Conservation (phyloP, 108 stramenopile genomes). For the Discostella stelligeroides region DNA sequence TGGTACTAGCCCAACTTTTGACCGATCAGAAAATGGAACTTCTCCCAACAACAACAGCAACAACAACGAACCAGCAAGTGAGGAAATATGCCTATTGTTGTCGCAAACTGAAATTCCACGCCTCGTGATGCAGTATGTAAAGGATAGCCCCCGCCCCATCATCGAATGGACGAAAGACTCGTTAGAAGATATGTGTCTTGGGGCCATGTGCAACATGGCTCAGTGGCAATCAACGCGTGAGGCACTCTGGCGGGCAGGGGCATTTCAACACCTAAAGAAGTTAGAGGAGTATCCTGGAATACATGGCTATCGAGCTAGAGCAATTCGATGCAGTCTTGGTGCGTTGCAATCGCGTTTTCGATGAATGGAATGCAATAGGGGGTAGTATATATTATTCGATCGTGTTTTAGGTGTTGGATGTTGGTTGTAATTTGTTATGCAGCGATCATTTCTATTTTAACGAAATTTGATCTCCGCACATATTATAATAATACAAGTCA, state of each 20-base stretch:
- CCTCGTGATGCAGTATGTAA: slow-evolving; percentile 17
- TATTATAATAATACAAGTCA: too few species aligned
- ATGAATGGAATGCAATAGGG: too few species aligned
- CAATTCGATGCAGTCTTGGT: slow-evolving; percentile 45
- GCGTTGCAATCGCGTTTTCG: slow-evolving; percentile 31
- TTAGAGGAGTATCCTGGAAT: slow-evolving; percentile 45
- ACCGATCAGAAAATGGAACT: too few species aligned
- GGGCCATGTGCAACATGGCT: slow-evolving; percentile 39
- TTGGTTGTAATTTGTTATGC: background rate
- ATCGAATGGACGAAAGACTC: slow-evolving; percentile 45
- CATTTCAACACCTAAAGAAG: slow-evolving; percentile 19
- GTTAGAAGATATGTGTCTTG: slow-evolving; percentile 38
- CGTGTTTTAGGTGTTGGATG: background rate
- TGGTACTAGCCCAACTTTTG: slow-evolving; percentile 20
- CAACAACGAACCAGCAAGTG: slow-evolving; percentile 2
- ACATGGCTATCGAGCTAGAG: slow-evolving; percentile 53
- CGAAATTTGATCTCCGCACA: too few species aligned
- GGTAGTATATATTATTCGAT: too few species aligned
- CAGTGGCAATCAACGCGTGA: slow-evolving; percentile 33
- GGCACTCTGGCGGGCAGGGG: slow-evolving; percentile 22
- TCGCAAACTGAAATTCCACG: slow-evolving; percentile 33
- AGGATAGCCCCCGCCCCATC: slow-evolving; percentile 15
- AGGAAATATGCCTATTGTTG: slow-evolving; percentile 32
- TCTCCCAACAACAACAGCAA: slow-evolving; percentile 1
- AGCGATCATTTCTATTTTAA: too few species aligned